Evolutionary conservation across 1,284 basidiomycete genomes (phyloP).

Genomic region (Cronartium quercuum): DNA sequence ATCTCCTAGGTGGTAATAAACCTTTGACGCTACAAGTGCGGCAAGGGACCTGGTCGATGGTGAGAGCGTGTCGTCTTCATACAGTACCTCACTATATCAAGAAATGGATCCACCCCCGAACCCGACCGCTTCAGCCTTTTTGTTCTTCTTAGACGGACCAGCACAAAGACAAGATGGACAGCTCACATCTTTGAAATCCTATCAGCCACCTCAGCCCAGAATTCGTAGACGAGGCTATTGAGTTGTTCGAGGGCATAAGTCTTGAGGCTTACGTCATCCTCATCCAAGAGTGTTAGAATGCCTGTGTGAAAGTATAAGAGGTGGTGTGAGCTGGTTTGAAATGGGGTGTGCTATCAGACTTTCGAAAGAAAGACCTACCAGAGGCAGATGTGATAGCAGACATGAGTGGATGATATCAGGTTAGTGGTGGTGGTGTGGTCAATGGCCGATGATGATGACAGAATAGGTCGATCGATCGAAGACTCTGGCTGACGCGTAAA

Average conservation of each 20-base stretch:
- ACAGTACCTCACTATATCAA: conserved; percentile 70
- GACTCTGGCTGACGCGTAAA: too few species aligned
- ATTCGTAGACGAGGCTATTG: conserved; percentile 74
- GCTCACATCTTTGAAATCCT: conserved; percentile 77
- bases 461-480: not conserved
- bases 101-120: conserved; percentile 6
- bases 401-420: not conserved
- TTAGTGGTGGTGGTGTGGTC: not conserved
- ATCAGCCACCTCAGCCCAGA: conserved; percentile 97
- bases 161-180: not conserved
- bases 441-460: not conserved
- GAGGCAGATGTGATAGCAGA: conserved; percentile 26
- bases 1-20: conserved; percentile 90
- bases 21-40: conserved; percentile 83
- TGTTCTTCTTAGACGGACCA: not conserved
- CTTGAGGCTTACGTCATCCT: conserved; percentile 78
- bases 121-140: not conserved
- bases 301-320: conserved; percentile 52
- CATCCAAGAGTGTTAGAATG: conserved; percentile 76
- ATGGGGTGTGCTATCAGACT: not conserved
- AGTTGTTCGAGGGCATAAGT: conserved; percentile 80
- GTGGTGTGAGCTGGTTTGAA: not conserved
- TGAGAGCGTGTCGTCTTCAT: conserved; percentile 67
- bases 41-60: conserved; percentile 68
- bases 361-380: not conserved